phyloP scores from a whole-genome alignment of 371 early-diverging fungal species.

The Apophysomyces trapeziformis region DNA sequence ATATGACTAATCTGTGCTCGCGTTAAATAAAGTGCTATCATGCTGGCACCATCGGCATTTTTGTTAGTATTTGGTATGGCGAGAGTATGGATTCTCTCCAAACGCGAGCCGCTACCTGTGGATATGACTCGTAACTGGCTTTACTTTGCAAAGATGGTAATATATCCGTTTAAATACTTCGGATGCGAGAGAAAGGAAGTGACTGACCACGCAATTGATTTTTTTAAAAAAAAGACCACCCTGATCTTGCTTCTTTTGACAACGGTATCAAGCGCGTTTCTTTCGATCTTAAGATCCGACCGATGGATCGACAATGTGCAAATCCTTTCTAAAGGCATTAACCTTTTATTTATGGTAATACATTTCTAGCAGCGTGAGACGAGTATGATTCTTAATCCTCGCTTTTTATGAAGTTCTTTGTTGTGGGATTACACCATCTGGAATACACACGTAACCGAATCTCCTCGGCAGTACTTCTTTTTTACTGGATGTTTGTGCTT shows the following conservation, averaged over 20 bases:
- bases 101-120: constrained; percentile 36
- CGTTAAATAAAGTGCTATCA: constrained; percentile 35
- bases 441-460: constrained; percentile 71
- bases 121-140: constrained; percentile 53
- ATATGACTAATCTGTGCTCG: background rate
- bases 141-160: constrained; percentile 61
- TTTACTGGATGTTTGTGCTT: constrained; percentile 79
- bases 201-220: background rate
- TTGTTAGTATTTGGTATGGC: constrained; percentile 55
- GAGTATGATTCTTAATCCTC: constrained; percentile 17
- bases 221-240: constrained; percentile 26
- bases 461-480: constrained; percentile 71
- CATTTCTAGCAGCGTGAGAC: constrained; percentile 8
- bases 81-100: constrained; percentile 50
- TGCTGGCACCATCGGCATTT: constrained; percentile 49
- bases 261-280: constrained; percentile 16
- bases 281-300: constrained; percentile 20
- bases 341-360: constrained; percentile 41
- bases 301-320: constrained; percentile 48
- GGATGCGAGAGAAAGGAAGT: too few relatives aligned
- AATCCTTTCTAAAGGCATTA: constrained; percentile 29
- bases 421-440: constrained; percentile 63
- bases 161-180: too few relatives aligned
- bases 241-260: constrained; percentile 33
- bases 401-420: constrained; percentile 44